Conservation (phyloP, 2,329 filamentous ascomycete species). For the Tolypocladium album region DNA sequence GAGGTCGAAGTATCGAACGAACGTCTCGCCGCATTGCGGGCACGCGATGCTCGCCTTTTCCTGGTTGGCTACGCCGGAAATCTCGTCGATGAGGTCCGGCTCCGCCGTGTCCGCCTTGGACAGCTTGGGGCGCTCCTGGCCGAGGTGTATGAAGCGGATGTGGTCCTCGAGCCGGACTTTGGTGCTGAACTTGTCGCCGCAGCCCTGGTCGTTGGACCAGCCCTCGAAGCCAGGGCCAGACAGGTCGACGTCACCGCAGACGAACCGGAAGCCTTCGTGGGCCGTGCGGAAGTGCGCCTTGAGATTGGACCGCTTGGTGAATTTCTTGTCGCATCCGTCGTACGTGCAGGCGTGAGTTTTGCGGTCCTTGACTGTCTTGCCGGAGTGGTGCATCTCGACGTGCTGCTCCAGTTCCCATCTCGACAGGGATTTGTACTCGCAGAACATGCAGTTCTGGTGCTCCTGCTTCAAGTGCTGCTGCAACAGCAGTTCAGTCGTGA, state of each 20-base stretch:
- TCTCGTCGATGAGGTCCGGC: slow-evolving; percentile 27
- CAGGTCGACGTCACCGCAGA: slow-evolving; percentile 65
- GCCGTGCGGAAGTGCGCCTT: slow-evolving; percentile 67
- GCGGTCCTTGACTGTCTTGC: slow-evolving; percentile 47
- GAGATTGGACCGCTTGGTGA: slow-evolving; percentile 76
- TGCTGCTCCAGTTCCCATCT: slow-evolving; percentile 63
- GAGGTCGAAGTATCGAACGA: slow-evolving; percentile 40
- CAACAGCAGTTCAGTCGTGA: slow-evolving; percentile 61
- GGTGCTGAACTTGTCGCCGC: slow-evolving; percentile 63
- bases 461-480: slow-evolving; percentile 61
- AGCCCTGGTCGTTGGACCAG: slow-evolving; percentile 60
- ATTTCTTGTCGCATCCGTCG: slow-evolving; percentile 60
- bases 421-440: slow-evolving; percentile 56
- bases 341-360: slow-evolving; percentile 58
- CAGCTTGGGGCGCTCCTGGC: slow-evolving; percentile 33
- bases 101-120: slow-evolving; percentile 8
- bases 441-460: slow-evolving; percentile 69
- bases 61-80: slow-evolving; percentile 29
- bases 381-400: slow-evolving; percentile 66
- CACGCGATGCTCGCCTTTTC: slow-evolving; percentile 34
- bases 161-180: slow-evolving; percentile 78
- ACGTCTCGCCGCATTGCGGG: slow-evolving; percentile 32
- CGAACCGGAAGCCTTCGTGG: slow-evolving; percentile 66
- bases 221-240: slow-evolving; percentile 41
- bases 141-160: slow-evolving; percentile 70